Evolutionary conservation across 1,284 basidiomycete genomes (phyloP).

Genomic region (Polyporus tsugae): DNA sequence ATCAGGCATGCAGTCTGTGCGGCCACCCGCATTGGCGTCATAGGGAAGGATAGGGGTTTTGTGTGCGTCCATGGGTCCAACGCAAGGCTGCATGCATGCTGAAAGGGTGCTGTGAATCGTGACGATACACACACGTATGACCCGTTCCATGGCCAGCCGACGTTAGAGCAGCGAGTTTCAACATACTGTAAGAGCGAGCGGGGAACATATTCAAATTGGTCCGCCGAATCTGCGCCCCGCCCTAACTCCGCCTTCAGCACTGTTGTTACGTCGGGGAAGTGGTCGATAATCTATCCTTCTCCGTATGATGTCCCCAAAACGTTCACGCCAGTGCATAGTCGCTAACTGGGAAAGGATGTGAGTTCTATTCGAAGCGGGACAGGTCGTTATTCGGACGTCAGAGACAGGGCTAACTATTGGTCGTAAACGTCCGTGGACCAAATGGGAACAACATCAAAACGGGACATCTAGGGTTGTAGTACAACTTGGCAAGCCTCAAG

Average conservation of each 20-base stretch:
- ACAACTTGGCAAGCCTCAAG: too few species aligned
- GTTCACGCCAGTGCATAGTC: too few species aligned
- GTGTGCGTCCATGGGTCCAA: conserved; percentile 1
- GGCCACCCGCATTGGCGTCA: not conserved
- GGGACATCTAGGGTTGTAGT: not conserved
- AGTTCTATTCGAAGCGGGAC: too few species aligned
- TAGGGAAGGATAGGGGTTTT: not conserved
- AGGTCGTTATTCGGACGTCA: too few species aligned
- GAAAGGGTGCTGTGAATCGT: not conserved
- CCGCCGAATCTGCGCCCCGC: not conserved
- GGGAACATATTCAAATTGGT: not conserved
- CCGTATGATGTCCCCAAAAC: too few species aligned
- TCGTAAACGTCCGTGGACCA: too few species aligned
- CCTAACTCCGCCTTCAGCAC: not conserved
- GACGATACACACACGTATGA: not conserved
- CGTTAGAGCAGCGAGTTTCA: not conserved
- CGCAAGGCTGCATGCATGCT: not conserved
- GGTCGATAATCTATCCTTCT: too few species aligned
- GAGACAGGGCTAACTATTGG: too few species aligned
- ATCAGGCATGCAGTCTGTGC: too few species aligned
- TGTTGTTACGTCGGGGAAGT: not conserved
- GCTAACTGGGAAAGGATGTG: not conserved
- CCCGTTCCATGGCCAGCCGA: not conserved
- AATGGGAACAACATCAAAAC: not conserved
- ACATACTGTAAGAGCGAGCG: not conserved